phyloP scores from a whole-genome alignment of 2,329 filamentous ascomycete species.

The Penicillium sp. region DNA sequence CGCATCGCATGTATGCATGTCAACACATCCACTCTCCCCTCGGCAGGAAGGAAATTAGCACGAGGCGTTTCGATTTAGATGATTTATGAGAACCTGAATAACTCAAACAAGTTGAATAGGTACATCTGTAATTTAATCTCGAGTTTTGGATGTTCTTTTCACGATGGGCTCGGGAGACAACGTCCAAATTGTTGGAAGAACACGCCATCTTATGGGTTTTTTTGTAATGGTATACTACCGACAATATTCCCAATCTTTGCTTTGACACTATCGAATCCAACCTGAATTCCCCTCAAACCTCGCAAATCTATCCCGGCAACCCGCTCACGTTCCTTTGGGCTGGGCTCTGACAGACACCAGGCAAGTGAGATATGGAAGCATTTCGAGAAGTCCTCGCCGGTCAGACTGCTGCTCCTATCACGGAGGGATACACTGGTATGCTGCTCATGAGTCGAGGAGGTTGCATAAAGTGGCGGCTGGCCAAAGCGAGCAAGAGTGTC shows the following conservation, averaged over 20 bases:
- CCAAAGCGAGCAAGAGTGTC: conserved; percentile 54
- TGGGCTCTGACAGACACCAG: conserved; percentile 67
- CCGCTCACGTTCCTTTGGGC: conserved; percentile 39
- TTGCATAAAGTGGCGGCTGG: conserved; percentile 68
- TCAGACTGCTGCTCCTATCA: conserved; percentile 1
- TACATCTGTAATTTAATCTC: neutral
- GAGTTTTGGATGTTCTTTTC: no score
- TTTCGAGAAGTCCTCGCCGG: conserved; percentile 44
- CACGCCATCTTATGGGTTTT: neutral
- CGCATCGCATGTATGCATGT: no score
- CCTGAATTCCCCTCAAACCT: conserved; percentile 41
- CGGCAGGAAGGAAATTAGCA: neutral
- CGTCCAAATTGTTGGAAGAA: neutral
- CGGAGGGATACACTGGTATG: neutral
- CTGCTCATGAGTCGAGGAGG: neutral
- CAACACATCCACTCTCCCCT: neutral
- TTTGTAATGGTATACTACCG: conserved; percentile 30
- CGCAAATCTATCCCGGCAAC: conserved; percentile 23
- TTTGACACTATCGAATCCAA: conserved; percentile 64
- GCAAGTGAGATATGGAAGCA: conserved; percentile 87
- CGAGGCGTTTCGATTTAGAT: neutral
- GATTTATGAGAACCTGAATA: no score
- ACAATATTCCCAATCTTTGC: conserved; percentile 72
- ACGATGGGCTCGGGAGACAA: neutral
- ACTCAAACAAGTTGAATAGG: no score